Base-by-base conservation (phyloP, 2,329 filamentous ascomycete genomes). In the Emergomyces pasteurianus region DNA sequence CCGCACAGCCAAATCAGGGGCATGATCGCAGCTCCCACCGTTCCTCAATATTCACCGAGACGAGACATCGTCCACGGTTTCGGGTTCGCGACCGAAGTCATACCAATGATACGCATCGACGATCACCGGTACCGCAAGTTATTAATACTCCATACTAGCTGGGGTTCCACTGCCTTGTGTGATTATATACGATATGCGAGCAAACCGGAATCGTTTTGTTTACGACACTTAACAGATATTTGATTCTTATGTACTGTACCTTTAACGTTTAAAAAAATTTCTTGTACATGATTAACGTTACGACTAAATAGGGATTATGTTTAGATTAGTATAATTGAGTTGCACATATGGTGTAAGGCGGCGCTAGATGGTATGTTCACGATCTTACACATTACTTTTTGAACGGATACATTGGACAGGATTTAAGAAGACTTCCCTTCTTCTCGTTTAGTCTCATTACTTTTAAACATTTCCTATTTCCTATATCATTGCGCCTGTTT, bases 121-220 rank as follows among this genome's bases (percentile, higher is more conserved):
- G 74, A 60, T 65, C 76, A 50, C 71, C 75, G 60, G 65, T 77
- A 47, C 65, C 72, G 58, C 75, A 77, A 68, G 70, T 73, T 34
- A 70, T 74, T 64, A 47, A 14, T 14, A 23, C 10, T n/a, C 3
- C 8, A n/a, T n/a, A n/a, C n/a, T n/a, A n/a, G n/a, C 2, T 47
- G 43, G 6, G 9, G 12, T 12, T 26, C 10, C 1, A 47, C 8
- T 12, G 53, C 3, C 16, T 18, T 31, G 34, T 9, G 6, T 46
- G 43, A 8, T 46, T 23, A 9, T 21, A 21, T 46, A 18, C 8
- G n/a, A n/a, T 46, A 1, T 6, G 34, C 36, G 12, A 21, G 16
- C 28, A 36, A 10, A 10, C 5, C 36, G 28, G 5, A 28, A 53
- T 21, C 21, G 9, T 26, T 47, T n/a, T n/a, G n/a, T n/a, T n/a